Evolutionary conservation across 208 protist species (phyloP), one percentile per base, ranked within the genome.

Genomic region (Trypanosoma boissoni): DNA sequence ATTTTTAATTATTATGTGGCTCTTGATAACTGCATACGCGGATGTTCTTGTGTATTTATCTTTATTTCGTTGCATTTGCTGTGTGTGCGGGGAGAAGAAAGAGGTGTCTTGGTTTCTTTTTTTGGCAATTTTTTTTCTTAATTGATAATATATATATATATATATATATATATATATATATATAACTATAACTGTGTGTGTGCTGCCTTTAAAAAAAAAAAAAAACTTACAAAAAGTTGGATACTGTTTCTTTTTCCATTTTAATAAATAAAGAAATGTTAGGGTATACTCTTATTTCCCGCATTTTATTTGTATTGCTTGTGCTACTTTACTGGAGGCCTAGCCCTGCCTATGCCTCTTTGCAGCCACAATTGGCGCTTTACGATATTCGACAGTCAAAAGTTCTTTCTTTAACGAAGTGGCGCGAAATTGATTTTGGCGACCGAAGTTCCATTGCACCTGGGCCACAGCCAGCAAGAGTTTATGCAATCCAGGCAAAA

Each of bases 351-450:
- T 31, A 58, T 34, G 46, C 56, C 28, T 39, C 34, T 29, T 31
- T 34, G 21, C 54, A 53, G 36, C 56, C 64, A 16, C 27, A 45
- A 2, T 24, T 70, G 37, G 64, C 64, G 1, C 64, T 70, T 26
- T 64, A 58, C 16, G 48, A 70, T 34, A n/a, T 14, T 20, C 5
- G 52, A n/a, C 1, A 23, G 43, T 24, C 10, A n/a, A 7, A 58
- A 28, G 42, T 63, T 20, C 8, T 62, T 7, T 62, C 56, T 14
- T 9, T 28, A 7, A 63, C 56, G 18, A 16, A 42, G 2, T 70
- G 55, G 64, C 56, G 56, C 41, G 48, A 70, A 21, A 61, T 70
- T 58, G 56, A 63, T 29, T 53, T 70, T 62, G 64, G 64, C 23
- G 1, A 10, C 12, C 56, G 32, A 18, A 70, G 50, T 28, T 31